Evolutionary conservation across 2,329 filamentous ascomycete species (phyloP).

Genomic region (Capronia americana): DNA sequence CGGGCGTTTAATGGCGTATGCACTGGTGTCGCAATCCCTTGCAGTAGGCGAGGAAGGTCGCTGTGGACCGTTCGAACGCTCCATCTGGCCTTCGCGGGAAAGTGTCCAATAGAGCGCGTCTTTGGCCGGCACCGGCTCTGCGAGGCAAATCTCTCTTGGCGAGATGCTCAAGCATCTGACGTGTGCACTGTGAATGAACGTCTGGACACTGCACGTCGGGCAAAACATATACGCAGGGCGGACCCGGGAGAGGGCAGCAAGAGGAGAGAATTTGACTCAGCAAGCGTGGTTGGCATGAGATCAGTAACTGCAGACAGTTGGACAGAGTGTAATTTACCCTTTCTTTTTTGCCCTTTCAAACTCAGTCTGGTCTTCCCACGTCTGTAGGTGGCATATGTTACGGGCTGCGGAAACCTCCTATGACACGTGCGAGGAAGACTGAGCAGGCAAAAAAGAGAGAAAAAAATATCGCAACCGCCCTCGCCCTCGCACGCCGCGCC

Average conservation of each 20-base stretch:
- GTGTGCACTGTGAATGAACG: conserved; percentile 35
- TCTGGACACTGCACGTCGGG: conserved; percentile 8
- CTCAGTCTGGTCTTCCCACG: background rate
- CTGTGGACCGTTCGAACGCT: background rate
- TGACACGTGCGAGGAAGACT: background rate
- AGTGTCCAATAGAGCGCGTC: conserved; percentile 11
- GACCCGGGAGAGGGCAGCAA: background rate
- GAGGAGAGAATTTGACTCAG: conserved; percentile 12
- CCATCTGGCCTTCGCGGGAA: background rate
- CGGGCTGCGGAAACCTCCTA: too few species aligned
- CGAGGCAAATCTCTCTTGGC: conserved; percentile 16
- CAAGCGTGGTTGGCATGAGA: background rate
- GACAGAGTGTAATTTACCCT: background rate
- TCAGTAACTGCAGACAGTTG: background rate
- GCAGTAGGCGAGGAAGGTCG: conserved; percentile 3
- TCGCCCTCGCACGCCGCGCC: background rate
- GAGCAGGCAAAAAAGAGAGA: background rate
- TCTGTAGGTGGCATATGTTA: too few species aligned
- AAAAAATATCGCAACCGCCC: background rate
- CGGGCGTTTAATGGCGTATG: conserved; percentile 24
- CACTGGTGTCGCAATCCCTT: conserved; percentile 22
- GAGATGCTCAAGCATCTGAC: conserved; percentile 30
- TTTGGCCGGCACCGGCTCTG: conserved; percentile 1
- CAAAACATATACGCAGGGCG: conserved; percentile 23
- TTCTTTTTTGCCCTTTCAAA: conserved; percentile 3